Conservation (phyloP, 78 protist species). For the Salpingoeca rosetta region DNA sequence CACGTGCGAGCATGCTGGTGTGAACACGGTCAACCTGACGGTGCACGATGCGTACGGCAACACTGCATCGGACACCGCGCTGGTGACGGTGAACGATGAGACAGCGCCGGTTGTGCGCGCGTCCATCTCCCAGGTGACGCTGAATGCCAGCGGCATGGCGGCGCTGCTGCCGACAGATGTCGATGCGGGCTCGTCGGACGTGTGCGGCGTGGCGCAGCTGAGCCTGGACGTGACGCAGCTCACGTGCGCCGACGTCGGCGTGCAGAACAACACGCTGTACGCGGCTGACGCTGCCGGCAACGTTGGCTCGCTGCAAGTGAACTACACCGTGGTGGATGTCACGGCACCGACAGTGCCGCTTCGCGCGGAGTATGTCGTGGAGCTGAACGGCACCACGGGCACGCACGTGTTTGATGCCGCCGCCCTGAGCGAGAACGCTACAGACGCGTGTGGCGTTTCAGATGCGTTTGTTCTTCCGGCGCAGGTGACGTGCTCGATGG, state of each 20-base stretch:
- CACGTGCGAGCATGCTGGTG: background rate
- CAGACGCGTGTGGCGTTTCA: too few relatives aligned
- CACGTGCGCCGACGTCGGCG: background rate
- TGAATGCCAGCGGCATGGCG: too few relatives aligned
- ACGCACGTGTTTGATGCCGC: background rate
- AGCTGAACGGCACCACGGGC: background rate
- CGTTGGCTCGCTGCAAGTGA: background rate
- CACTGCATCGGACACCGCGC: background rate
- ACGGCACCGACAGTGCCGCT: background rate
- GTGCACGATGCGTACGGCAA: background rate
- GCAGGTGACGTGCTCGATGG: too few relatives aligned
- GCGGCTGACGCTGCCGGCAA: background rate
- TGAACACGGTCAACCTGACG: background rate
- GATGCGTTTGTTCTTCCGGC: too few relatives aligned
- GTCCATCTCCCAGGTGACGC: too few relatives aligned
- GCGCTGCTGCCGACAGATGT: too few relatives aligned
- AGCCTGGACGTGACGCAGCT: background rate
- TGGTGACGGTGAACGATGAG: background rate
- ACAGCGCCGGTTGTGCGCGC: too few relatives aligned
- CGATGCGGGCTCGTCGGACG: background rate
- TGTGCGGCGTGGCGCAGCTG: background rate
- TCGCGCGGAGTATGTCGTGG: background rate
- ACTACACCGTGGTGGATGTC: background rate
- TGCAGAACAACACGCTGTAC: background rate
- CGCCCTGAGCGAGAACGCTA: too few relatives aligned